Evolutionary conservation across 140 eudicot genomes (phyloP).

Genomic region (Senecio squalidus): DNA sequence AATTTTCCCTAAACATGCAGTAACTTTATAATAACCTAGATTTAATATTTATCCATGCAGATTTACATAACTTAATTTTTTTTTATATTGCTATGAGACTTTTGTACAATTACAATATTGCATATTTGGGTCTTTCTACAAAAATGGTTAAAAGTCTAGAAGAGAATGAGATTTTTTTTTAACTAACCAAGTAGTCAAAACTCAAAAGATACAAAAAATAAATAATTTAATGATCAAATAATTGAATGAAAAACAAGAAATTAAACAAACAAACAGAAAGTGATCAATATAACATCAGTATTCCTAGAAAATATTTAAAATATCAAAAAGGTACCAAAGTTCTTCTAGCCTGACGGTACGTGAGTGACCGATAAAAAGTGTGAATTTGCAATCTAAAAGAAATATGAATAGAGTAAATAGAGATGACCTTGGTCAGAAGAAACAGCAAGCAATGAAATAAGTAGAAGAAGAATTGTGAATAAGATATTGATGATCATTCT

Average conservation of each 20-base stretch:
- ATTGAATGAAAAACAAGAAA: too few relatives aligned
- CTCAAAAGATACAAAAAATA: not conserved
- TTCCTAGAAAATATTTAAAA: too few relatives aligned
- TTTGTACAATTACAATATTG: not conserved
- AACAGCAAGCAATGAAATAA: conserved; percentile 38
- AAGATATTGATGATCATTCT: conserved; percentile 30
- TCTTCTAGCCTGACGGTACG: too few relatives aligned
- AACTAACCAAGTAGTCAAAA: too few relatives aligned
- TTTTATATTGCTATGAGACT: not conserved
- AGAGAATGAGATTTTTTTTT: not conserved
- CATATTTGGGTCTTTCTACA: not conserved
- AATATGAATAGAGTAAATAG: conserved; percentile 3
- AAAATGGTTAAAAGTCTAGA: not conserved
- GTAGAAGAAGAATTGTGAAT: conserved; percentile 33
- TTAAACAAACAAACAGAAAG: too few relatives aligned
- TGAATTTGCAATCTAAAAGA: not conserved
- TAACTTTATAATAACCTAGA: too few relatives aligned
- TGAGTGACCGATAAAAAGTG: too few relatives aligned
- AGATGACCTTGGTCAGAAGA: conserved; percentile 66
- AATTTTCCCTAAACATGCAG: not conserved
- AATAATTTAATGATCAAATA: not conserved
- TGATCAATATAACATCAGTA: too few relatives aligned
- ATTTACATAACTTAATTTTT: not conserved
- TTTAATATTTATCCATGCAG: not conserved
- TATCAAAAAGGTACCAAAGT: too few relatives aligned